These are phyloP conservation scores for Ogataea pignaliae DNA, from an alignment of 805 yeast species.

Conservation along the genomic window DNA sequence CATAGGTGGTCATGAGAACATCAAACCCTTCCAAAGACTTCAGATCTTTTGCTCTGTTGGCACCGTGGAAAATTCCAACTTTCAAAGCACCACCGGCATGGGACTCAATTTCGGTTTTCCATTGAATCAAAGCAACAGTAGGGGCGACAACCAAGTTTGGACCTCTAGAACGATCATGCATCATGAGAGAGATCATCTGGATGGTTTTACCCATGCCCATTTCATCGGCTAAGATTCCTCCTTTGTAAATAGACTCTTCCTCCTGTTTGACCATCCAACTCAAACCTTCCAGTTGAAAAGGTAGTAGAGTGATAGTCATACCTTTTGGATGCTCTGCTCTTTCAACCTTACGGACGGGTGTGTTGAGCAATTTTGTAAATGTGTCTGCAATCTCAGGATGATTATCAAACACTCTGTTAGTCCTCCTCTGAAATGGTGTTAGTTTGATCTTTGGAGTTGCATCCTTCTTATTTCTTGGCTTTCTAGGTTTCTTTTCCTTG, in stretches of 20 bases:
- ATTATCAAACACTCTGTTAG: slow-evolving; percentile 59
- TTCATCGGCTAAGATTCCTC: slow-evolving; percentile 96
- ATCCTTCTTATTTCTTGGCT: slow-evolving; percentile 20
- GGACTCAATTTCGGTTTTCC: slow-evolving; percentile 88
- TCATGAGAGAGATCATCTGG: slow-evolving; percentile 85
- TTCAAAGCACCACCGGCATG: slow-evolving; percentile 72
- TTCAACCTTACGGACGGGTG: slow-evolving; percentile 44
- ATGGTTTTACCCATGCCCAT: slow-evolving; percentile 99
- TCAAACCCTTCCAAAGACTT: slow-evolving; percentile 61
- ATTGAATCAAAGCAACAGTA: slow-evolving; percentile 97
- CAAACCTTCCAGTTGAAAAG: slow-evolving; percentile 91
- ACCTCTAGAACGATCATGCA: slow-evolving; percentile 57
- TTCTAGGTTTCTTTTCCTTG: slow-evolving; percentile 17
- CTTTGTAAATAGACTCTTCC: slow-evolving; percentile 70
- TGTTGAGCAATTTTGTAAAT: slow-evolving; percentile 56
- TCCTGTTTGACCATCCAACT: slow-evolving; percentile 88
- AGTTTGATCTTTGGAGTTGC: slow-evolving; percentile 48
- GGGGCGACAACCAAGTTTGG: slow-evolving; percentile 95
- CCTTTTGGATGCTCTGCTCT: slow-evolving; percentile 74
- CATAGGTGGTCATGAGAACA: slow-evolving; percentile 86
- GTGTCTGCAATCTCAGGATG: slow-evolving; percentile 78
- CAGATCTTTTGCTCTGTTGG: slow-evolving; percentile 58
- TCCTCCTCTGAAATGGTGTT: slow-evolving; percentile 66
- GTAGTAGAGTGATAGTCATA: slow-evolving; percentile 68
- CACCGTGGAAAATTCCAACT: slow-evolving; percentile 80